Conservation (phyloP, 2,329 filamentous ascomycete species). For the Grosmannia serpens region DNA sequence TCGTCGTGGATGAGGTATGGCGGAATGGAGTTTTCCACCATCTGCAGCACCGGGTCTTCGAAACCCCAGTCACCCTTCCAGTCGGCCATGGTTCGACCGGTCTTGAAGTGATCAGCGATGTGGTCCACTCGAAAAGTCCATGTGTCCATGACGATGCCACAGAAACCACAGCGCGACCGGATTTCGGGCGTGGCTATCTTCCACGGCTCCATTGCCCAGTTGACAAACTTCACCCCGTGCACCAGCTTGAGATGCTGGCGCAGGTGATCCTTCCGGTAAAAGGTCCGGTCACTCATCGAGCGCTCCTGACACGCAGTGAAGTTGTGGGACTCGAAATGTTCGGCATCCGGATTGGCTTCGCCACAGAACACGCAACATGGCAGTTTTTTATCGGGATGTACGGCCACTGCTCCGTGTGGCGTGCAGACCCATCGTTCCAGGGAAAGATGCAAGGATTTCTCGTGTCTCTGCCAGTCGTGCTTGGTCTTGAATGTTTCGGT, state of each 20-base stretch:
- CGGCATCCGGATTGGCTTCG: constrained; percentile 39
- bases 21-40: constrained; percentile 56
- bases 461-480: constrained; percentile 60
- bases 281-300: constrained; percentile 46
- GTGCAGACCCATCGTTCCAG: constrained; percentile 56
- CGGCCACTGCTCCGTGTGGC: constrained; percentile 41
- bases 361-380: constrained; percentile 49
- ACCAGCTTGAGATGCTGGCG: constrained; percentile 53
- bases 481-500: constrained; percentile 57
- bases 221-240: constrained; percentile 48
- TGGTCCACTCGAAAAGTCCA: constrained; percentile 52
- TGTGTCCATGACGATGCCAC: constrained; percentile 47
- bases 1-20: constrained; percentile 56
- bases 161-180: constrained; percentile 54
- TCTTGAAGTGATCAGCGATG: constrained; percentile 57
- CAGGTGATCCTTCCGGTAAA: constrained; percentile 57
- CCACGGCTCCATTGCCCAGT: constrained; percentile 56
- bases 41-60: constrained; percentile 45
- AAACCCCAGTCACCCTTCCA: constrained; percentile 64
- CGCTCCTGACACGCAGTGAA: constrained; percentile 57
- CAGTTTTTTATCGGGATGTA: constrained; percentile 48
- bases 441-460: constrained; percentile 54
- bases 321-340: constrained; percentile 48
- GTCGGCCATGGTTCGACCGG: constrained; percentile 53
- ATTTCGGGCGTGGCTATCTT: constrained; percentile 49